phyloP scores from a whole-genome alignment of 306 rosid genomes.

The Purshia tridentata region DNA sequence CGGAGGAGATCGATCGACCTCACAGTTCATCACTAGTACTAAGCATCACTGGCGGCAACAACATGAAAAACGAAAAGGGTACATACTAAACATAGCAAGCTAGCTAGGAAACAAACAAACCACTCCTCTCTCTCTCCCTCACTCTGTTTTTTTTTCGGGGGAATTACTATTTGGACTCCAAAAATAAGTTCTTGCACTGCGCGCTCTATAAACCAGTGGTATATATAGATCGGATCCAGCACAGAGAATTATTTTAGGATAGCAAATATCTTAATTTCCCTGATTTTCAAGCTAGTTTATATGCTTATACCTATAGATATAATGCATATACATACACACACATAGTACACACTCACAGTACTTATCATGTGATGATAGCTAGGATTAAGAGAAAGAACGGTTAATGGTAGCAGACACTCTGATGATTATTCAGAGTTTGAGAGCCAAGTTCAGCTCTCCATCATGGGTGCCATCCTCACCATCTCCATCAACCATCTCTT shows the following conservation, averaged over 20 bases:
- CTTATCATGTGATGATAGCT: neutral
- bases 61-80: neutral
- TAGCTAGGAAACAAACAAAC: neutral
- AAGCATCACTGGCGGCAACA: neutral
- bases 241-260: neutral
- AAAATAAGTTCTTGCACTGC: neutral
- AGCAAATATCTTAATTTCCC: neutral
- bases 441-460: neutral
- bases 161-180: neutral
- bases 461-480: too few relatives aligned
- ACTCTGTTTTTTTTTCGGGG: neutral
- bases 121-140: neutral
- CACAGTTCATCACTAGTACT: neutral
- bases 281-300: too few relatives aligned
- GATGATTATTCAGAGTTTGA: neutral
- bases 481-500: too few relatives aligned
- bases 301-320: too few relatives aligned
- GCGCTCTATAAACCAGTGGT: neutral
- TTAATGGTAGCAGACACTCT: neutral
- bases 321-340: too few relatives aligned
- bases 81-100: neutral
- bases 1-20: neutral
- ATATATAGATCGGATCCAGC: neutral
- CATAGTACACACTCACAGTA: neutral
- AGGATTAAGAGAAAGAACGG: neutral